Evolutionary conservation across 306 rosid genomes (phyloP).

Genomic region (Cajanus cajan): DNA sequence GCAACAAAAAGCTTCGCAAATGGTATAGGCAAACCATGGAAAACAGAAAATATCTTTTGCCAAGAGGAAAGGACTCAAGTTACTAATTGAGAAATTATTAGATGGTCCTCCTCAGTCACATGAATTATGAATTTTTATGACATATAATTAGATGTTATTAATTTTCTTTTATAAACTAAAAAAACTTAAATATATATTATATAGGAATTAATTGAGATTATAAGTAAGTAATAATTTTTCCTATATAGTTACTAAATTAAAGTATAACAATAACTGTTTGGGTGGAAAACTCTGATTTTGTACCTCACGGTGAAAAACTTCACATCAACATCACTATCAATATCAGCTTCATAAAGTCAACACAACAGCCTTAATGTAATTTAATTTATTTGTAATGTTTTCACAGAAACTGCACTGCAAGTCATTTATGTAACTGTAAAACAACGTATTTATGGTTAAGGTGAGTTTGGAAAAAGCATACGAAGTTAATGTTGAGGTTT

Average conservation of each 20-base stretch:
- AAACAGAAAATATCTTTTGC: constrained; percentile 40
- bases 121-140: too few species aligned
- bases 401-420: constrained; percentile 17
- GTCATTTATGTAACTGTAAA: constrained; percentile 6
- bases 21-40: constrained; percentile 5
- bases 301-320: constrained; percentile 49
- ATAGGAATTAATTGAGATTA: too few species aligned
- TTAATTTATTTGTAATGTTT: not conserved
- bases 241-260: too few species aligned
- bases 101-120: too few species aligned
- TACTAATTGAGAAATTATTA: too few species aligned
- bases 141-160: too few species aligned
- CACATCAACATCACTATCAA: constrained; percentile 50
- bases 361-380: not conserved
- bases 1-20: not conserved
- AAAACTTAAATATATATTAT: too few species aligned
- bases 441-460: not conserved
- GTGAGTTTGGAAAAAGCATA: constrained; percentile 12
- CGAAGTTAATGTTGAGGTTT: constrained; percentile 9
- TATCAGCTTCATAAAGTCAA: constrained; percentile 22
- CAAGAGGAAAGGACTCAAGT: too few species aligned
- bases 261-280: not conserved
- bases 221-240: too few species aligned
- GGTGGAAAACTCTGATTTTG: constrained; percentile 20
- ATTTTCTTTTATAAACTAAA: too few species aligned